Evolutionary conservation across 768 basidiomycete species (phyloP).

Genomic region (Cystofilobasidium macerans): DNA sequence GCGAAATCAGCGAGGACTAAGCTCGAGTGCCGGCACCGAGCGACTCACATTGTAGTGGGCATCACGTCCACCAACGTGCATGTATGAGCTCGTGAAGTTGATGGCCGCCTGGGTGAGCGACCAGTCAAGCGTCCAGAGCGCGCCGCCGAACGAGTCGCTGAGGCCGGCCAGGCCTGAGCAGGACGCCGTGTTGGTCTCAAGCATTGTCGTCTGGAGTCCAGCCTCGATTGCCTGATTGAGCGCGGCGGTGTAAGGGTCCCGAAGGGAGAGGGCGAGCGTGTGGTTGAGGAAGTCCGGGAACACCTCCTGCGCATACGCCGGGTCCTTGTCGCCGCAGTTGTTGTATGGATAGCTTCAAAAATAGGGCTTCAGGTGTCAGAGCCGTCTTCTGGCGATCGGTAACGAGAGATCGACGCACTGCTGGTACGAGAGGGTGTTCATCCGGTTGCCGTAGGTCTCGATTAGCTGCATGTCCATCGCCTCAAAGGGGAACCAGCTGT

Average conservation of each 20-base stretch:
- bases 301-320: slow-evolving; percentile 37
- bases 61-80: slow-evolving; percentile 46
- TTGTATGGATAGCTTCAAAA: slow-evolving; percentile 32
- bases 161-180: slow-evolving; percentile 48
- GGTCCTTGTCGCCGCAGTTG: slow-evolving; percentile 32
- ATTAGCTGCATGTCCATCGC: slow-evolving; percentile 38
- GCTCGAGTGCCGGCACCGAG: not conserved
- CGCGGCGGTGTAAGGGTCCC: slow-evolving; percentile 48
- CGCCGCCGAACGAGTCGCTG: slow-evolving; percentile 52
- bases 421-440: slow-evolving; percentile 36
- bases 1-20: not conserved
- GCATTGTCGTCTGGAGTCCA: slow-evolving; percentile 49
- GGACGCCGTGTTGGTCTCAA: slow-evolving; percentile 53
- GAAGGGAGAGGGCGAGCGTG: slow-evolving; percentile 45
- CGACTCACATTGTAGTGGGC: slow-evolving; percentile 50
- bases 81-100: slow-evolving; percentile 47
- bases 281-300: slow-evolving; percentile 54
- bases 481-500: slow-evolving; percentile 40
- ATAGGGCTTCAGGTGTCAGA: not conserved
- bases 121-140: slow-evolving; percentile 52
- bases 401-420: slow-evolving; percentile 30
- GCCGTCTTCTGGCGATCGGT: not conserved
- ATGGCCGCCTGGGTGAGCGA: slow-evolving; percentile 49
- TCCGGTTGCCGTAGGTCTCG: slow-evolving; percentile 30
- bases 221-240: slow-evolving; percentile 3